These are phyloP conservation scores for Ophiocordyceps australis DNA, from an alignment of 2,329 filamentous ascomycete genomes.

Conservation along the genomic window DNA sequence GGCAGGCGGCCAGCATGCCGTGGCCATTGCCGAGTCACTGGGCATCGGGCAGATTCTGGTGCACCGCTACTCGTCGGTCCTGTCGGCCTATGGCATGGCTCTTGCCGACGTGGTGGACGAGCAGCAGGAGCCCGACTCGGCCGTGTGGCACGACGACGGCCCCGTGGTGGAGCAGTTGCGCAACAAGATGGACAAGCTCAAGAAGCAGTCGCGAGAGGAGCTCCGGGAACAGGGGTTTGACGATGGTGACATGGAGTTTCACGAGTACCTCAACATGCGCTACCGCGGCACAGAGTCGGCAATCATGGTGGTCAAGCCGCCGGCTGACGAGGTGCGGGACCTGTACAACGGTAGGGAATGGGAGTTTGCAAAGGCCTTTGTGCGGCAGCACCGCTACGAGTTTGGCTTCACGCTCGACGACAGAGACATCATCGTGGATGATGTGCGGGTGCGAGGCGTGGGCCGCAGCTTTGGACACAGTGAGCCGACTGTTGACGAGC, in stretches of 20 bases:
- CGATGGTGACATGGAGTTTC: constrained; percentile 18
- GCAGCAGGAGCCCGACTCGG: constrained; percentile 16
- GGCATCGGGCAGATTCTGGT: constrained; percentile 23
- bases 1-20: constrained; percentile 24
- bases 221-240: constrained; percentile 12
- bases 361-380: constrained; percentile 7
- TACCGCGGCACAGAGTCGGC: constrained; percentile 23
- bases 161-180: constrained; percentile 7
- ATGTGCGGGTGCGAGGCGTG: constrained; percentile 20
- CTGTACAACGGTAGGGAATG: constrained; percentile 8
- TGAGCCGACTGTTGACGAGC: constrained; percentile 3
- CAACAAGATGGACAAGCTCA: constrained; percentile 7
- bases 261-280: constrained; percentile 21
- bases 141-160: constrained; percentile 7
- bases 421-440: constrained; percentile 21
- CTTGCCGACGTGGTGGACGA: constrained; percentile 25
- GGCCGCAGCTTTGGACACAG: constrained; percentile 9
- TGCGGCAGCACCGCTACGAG: constrained; percentile 51
- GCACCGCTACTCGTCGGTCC: constrained; percentile 23
- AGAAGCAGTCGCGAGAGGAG: constrained; percentile 6
- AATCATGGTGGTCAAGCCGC: constrained; percentile 16
- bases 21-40: constrained; percentile 21
- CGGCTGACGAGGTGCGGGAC: too few relatives aligned
- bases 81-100: constrained; percentile 27
- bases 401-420: constrained; percentile 47